Evolutionary conservation across 1,139 yeast genomes (phyloP).

Genomic region (Hyphopichia buzzinii): DNA sequence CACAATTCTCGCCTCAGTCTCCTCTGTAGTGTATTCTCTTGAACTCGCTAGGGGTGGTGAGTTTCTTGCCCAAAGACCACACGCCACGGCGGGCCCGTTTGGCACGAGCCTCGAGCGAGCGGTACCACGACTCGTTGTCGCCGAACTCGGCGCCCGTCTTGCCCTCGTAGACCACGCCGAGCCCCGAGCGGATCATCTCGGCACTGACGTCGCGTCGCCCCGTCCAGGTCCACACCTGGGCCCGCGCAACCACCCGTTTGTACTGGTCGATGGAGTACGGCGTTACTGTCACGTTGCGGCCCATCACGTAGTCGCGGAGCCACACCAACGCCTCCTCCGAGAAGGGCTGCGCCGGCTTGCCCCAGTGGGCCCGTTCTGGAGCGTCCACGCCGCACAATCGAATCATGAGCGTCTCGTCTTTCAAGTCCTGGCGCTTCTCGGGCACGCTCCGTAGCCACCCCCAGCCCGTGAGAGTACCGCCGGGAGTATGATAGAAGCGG

Average conservation of each 20-base stretch:
- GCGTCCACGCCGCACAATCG: slow-evolving; percentile 97
- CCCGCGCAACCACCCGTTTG: slow-evolving; percentile 82
- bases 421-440: slow-evolving; percentile 42
- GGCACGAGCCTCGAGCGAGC: slow-evolving; percentile 59
- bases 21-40: slow-evolving; percentile 42
- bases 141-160: slow-evolving; percentile 83
- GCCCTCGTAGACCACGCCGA: slow-evolving; percentile 87
- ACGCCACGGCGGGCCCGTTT: slow-evolving; percentile 59
- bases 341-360: slow-evolving; percentile 87
- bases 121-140: slow-evolving; percentile 61
- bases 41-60: slow-evolving; percentile 81
- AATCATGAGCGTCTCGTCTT: slow-evolving; percentile 61
- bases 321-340: slow-evolving; percentile 82
- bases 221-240: slow-evolving; percentile 68
- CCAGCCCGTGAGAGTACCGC: slow-evolving; percentile 88
- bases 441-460: slow-evolving; percentile 72
- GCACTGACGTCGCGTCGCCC: slow-evolving; percentile 80
- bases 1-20: no score
- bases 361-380: slow-evolving; percentile 94
- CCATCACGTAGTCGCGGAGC: slow-evolving; percentile 64
- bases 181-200: slow-evolving; percentile 80
- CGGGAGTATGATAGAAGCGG: slow-evolving; percentile 90
- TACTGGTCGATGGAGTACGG: slow-evolving; percentile 88
- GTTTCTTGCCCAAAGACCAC: slow-evolving; percentile 55
- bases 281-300: slow-evolving; percentile 65